Evolutionary conservation across 1,284 basidiomycete species (phyloP), one percentile per base, ranked within the genome.

Genomic region (Ustilago lituana): DNA sequence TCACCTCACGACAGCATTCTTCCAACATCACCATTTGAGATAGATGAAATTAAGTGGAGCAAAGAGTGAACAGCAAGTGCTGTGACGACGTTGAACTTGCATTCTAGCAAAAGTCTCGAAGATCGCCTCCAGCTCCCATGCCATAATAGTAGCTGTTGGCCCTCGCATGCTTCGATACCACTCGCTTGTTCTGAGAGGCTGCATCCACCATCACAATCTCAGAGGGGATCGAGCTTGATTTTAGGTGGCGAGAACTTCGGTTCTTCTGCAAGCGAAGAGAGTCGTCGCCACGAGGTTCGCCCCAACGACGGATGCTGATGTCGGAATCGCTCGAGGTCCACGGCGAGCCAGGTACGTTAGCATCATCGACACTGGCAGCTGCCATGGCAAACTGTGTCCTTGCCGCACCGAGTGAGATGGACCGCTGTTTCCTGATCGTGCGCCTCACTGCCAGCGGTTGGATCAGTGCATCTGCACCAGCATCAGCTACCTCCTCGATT

Each of bases 271-370:
- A 22, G 12, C 54, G 45, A 11, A 58, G 27, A 6, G 61, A 33
- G 7, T 53, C 62, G 23, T 65, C 41, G 0, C 55, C 50, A 26
- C 62, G 50, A 29, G 55, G 41, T n/a, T 58, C 55, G 23, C 66
- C 60, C 68, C 68, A 71, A 11, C 68, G 57, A 35, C 68, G 62
- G 10, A 71, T 33, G 24, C 58, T 62, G 37, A 71, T 66, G 49
- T 71, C 68, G 17, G 68, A 71, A 24, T 71, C 63, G 35, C 63
- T 66, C 27, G 68, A 71, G 0, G 63, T 61, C 68, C 57, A 67
- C 2, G 68, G 68, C 26, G 68, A 69, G 35, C 64, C 60, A 4
- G 60, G 54, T 24, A 47, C 44, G 15, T 17, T 19, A 15, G 31
- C 39, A 20, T n/a, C 10, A 23, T 27, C 27, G 14, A 43, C 20